phyloP scores from a whole-genome alignment of 208 protist species.

The Wallacemonas rigidus region DNA sequence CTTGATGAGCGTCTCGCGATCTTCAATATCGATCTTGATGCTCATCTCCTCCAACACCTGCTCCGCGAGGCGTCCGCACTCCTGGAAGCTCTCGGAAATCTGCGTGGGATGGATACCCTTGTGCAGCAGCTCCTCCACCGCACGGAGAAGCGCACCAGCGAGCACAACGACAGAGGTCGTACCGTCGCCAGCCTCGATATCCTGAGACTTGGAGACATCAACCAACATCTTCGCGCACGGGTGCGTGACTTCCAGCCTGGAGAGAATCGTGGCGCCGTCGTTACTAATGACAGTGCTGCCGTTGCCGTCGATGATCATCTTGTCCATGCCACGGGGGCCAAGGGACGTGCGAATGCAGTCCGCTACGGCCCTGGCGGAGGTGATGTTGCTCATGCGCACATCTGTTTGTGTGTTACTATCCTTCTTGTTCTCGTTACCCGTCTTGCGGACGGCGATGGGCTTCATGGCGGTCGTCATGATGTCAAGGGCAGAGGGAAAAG shows the following conservation, averaged over 20 bases:
- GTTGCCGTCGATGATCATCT: constrained; percentile 86
- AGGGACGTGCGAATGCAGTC: constrained; percentile 98
- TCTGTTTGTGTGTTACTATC: constrained; percentile 91
- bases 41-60: constrained; percentile 95
- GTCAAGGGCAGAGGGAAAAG: neutral
- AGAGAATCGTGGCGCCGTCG: constrained; percentile 99
- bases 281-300: constrained; percentile 99
- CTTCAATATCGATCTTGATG: constrained; percentile 92
- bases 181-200: constrained; percentile 99
- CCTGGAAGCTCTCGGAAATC: constrained; percentile 95
- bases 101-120: constrained; percentile 97
- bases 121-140: constrained; percentile 91
- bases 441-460: constrained; percentile 23
- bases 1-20: constrained; percentile 95
- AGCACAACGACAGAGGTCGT: constrained; percentile 99
- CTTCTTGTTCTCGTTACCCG: constrained; percentile 85
- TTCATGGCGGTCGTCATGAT: constrained; percentile 26
- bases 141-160: constrained; percentile 95
- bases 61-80: constrained; percentile 83
- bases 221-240: constrained; percentile 99
- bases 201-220: constrained; percentile 98
- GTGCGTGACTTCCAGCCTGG: constrained; percentile 96
- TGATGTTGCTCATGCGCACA: constrained; percentile 94
- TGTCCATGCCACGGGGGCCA: constrained; percentile 99
- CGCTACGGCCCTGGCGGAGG: constrained; percentile 94